A percentile compares a stretch with the other conserved stretches of the same genome.
These are phyloP conservation scores for Trichoderma orchidacearum DNA, from an alignment of 495 filamentous ascomycete genomes.

Conservation along the genomic window DNA sequence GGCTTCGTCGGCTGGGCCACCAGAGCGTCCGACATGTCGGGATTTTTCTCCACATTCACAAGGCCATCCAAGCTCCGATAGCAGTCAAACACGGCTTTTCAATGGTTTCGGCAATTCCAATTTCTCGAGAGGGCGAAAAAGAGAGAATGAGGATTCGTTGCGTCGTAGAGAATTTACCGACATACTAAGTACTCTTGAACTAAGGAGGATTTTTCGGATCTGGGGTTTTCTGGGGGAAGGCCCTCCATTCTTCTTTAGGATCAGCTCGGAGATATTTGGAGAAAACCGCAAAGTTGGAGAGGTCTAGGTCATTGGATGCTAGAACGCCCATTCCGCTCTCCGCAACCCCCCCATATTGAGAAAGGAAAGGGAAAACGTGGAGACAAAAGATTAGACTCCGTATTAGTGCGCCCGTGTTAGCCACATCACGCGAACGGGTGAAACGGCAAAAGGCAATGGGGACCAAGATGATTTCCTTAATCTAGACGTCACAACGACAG, in stretches of 20 bases:
- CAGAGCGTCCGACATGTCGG: not conserved
- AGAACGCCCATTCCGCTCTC: no score
- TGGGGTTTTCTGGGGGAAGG: not conserved
- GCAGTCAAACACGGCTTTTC: not conserved
- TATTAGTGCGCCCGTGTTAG: no score
- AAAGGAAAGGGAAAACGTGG: no score
- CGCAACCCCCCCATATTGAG: no score
- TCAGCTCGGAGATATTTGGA: not conserved
- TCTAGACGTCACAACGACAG: no score
- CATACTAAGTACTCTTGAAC: not conserved
- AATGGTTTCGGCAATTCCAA: not conserved
- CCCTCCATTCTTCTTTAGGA: not conserved
- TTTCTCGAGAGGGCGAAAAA: not conserved
- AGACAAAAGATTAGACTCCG: no score
- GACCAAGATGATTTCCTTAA: no score
- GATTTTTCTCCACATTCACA: not conserved
- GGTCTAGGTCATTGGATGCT: not conserved
- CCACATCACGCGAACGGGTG: no score
- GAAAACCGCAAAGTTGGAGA: not conserved
- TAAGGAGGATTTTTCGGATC: not conserved
- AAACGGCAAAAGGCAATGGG: no score
- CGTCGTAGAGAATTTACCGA: not conserved
- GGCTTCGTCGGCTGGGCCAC: not conserved
- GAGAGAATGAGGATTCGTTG: not conserved
- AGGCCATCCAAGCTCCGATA: not conserved